Base-by-base conservation (phyloP, 371 early-diverging fungal genomes). In the Mycotypha africana region DNA sequence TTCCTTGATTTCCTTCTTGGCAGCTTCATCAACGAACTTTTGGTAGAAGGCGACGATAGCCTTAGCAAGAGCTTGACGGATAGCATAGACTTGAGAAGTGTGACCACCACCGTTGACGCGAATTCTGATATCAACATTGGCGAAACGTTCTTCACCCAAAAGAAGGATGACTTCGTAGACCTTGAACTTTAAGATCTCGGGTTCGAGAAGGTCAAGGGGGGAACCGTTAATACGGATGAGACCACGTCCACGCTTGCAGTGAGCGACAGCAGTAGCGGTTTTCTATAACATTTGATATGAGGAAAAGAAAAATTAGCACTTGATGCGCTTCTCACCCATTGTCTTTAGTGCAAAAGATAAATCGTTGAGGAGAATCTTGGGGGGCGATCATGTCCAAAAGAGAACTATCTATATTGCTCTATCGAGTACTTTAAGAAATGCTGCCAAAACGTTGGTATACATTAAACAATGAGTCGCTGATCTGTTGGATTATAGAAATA, bases 1-100 rank as follows among this genome's bases (percentile, higher is more conserved):
- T 8, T 28, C 30, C 30, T 28, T 28, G 30, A 28, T 28, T 28
- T 28, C 30, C 82, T 92, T 92, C 90, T 97, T 98, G 68, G 94
- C 84, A 52, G 95, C 96, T 76, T 99, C 99, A 78, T 99, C 99
- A 57, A 95, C 92, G 74, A 60, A 72, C 84, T 97, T 99, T 67
- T 99, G 98, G 90, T 97, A 94, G 85, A 86, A 99, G 44, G 99
- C 98, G 53, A 99, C 93, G 62, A 99, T 83, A 49, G 93, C 88
- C 87, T 97, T 98, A 66, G 98, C 95, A 72, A 99, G 85, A 39
- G 99, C 98, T 81, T 99, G 99, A 70, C 30, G 30, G 30, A 28
- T 28, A 28, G 30, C 30, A 28, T 28, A 28, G 30, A 28, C 30
- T 28, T 28, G 94, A 46, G 98, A 91, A 51, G 88, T 89, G 70